These are phyloP conservation scores for Glycine latifolia DNA, from an alignment of 306 rosid genomes.

Conservation along the genomic window DNA sequence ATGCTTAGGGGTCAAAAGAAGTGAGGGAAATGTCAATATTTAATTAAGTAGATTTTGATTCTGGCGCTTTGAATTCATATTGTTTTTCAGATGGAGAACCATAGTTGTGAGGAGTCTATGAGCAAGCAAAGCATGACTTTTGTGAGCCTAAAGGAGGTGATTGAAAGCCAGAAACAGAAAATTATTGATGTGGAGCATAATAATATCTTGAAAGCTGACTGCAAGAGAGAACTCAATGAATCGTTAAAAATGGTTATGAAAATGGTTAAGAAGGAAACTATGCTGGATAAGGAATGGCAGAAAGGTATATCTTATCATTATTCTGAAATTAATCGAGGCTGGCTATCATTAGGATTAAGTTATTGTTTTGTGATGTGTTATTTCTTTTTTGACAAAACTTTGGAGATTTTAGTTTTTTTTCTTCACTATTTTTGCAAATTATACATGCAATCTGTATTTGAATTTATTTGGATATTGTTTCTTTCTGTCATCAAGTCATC, in stretches of 20 bases:
- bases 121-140: not conserved
- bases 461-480: no score
- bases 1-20: no score
- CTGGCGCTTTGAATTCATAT: slow-evolving; percentile 3
- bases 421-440: no score
- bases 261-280: not conserved
- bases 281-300: not conserved
- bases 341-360: no score
- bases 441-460: no score
- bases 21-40: no score
- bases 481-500: no score
- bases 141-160: slow-evolving; percentile 18
- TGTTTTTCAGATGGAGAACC: slow-evolving; percentile 4
- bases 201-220: not conserved
- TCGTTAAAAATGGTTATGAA: not conserved
- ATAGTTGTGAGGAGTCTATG: not conserved
- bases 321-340: no score
- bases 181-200: slow-evolving; percentile 22
- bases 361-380: not conserved
- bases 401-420: no score
- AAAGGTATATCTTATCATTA: not conserved
- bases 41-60: not conserved
- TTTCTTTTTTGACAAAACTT: not conserved
- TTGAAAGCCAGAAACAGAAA: slow-evolving; percentile 33
- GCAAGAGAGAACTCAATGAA: not conserved